phyloP scores from a whole-genome alignment of 257 asterid species.

The Linderniella brevidens region DNA sequence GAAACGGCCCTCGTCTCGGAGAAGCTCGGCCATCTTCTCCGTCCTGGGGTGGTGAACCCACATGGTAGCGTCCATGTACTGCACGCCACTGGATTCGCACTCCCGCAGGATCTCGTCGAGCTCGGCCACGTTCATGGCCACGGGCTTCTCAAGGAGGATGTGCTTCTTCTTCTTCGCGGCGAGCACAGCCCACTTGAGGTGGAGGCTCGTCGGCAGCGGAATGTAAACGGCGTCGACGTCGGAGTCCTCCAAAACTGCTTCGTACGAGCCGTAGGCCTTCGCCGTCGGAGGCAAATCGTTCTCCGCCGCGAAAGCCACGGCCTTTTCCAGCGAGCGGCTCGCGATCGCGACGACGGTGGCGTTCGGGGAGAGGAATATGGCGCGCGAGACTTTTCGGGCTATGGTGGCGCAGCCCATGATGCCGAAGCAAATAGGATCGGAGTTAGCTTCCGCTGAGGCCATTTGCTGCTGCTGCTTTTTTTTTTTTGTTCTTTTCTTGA shows the following conservation, averaged over 20 bases:
- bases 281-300: constrained; percentile 27
- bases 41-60: constrained; percentile 84
- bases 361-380: constrained; percentile 26
- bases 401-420: constrained; percentile 34
- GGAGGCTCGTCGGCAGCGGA: constrained; percentile 39
- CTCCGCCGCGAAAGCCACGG: constrained; percentile 19
- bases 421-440: constrained; percentile 17
- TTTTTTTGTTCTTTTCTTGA: constrained; percentile 2
- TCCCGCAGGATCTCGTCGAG: constrained; percentile 49
- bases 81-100: constrained; percentile 65
- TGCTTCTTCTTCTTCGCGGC: constrained; percentile 36
- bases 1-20: constrained; percentile 24
- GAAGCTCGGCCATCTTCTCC: constrained; percentile 47
- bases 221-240: constrained; percentile 36
- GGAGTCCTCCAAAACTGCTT: constrained; percentile 27
- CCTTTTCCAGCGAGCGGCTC: constrained; percentile 34
- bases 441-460: too few relatives aligned
- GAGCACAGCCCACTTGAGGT: constrained; percentile 27
- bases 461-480: too few relatives aligned
- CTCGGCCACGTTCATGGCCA: constrained; percentile 36
- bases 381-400: constrained; percentile 34
- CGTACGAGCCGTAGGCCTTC: constrained; percentile 26
- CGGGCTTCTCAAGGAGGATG: constrained; percentile 39
- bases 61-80: constrained; percentile 77
- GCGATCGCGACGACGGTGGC: constrained; percentile 31